Evolutionary conservation across 2,329 filamentous ascomycete genomes (phyloP).

Genomic region (Ascochyta viciae-villosae): DNA sequence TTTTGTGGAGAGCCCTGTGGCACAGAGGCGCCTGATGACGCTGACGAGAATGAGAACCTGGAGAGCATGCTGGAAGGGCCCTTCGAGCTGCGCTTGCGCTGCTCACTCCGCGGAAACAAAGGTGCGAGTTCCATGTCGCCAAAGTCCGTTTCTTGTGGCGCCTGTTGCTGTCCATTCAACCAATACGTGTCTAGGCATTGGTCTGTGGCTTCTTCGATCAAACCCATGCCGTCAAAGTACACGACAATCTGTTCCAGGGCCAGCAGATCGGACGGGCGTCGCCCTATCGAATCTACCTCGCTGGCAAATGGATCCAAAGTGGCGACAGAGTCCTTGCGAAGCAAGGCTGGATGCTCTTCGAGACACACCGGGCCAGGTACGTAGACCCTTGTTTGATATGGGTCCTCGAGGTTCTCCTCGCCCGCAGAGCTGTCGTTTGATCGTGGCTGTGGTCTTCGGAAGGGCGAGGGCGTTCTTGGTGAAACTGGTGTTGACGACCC

Average conservation of each 20-base stretch:
- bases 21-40: conserved; percentile 27
- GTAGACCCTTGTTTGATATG: conserved; percentile 38
- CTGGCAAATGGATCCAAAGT: conserved; percentile 47
- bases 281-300: conserved; percentile 22
- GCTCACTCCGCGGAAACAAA: conserved; percentile 8
- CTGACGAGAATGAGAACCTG: conserved; percentile 32
- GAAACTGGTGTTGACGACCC: conserved; percentile 19
- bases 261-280: conserved; percentile 33
- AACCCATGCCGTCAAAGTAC: conserved; percentile 51
- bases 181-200: conserved; percentile 43
- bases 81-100: conserved; percentile 4
- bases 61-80: conserved; percentile 13
- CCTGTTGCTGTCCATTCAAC: conserved; percentile 24
- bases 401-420: background rate
- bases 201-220: conserved; percentile 40
- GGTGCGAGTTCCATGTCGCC: conserved; percentile 18
- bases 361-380: conserved; percentile 53
- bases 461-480: conserved; percentile 14
- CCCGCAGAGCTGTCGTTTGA: conserved; percentile 15
- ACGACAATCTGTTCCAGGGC: conserved; percentile 50
- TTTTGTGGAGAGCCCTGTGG: conserved; percentile 19
- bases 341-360: conserved; percentile 36
- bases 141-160: conserved; percentile 4
- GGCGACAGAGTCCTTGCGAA: conserved; percentile 51
- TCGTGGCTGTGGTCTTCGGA: background rate